A percentile compares a stretch with the other conserved stretches of the same genome.
phyloP scores from a whole-genome alignment of 495 filamentous ascomycete genomes.

The Neurospora sp. region DNA sequence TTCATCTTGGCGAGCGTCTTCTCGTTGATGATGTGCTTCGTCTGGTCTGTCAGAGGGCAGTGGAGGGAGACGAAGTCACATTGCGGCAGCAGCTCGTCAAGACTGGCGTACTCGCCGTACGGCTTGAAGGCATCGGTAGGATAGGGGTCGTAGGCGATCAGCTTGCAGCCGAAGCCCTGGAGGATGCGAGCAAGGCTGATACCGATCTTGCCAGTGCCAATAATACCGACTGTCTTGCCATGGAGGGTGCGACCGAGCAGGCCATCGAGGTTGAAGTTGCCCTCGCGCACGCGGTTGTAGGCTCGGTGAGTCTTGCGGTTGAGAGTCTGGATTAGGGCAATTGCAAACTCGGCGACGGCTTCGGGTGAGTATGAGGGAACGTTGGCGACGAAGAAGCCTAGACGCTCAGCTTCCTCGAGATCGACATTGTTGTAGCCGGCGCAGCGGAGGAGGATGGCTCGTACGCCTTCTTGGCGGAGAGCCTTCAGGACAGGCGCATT shows the following conservation, averaged over 20 bases:
- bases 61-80: constrained; percentile 55
- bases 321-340: constrained; percentile 57
- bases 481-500: constrained; percentile 39
- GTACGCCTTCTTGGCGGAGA: constrained; percentile 39
- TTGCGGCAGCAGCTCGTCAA: constrained; percentile 44
- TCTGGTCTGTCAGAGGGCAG: constrained; percentile 51
- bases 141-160: constrained; percentile 52
- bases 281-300: constrained; percentile 63
- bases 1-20: constrained; percentile 46
- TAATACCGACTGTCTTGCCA: constrained; percentile 50
- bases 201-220: constrained; percentile 48
- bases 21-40: constrained; percentile 51
- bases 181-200: constrained; percentile 43
- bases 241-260: constrained; percentile 51
- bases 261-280: constrained; percentile 59
- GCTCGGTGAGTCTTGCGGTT: constrained; percentile 63
- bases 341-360: constrained; percentile 62
- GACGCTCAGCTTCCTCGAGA: constrained; percentile 41
- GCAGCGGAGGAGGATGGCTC: constrained; percentile 54
- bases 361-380: constrained; percentile 64
- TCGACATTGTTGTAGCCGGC: constrained; percentile 65
- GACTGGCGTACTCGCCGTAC: constrained; percentile 44
- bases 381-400: constrained; percentile 55
- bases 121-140: constrained; percentile 35
- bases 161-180: constrained; percentile 50